Evolutionary conservation across 1,284 basidiomycete genomes (phyloP).

Genomic region (Sanghuangporus sanghuang): DNA sequence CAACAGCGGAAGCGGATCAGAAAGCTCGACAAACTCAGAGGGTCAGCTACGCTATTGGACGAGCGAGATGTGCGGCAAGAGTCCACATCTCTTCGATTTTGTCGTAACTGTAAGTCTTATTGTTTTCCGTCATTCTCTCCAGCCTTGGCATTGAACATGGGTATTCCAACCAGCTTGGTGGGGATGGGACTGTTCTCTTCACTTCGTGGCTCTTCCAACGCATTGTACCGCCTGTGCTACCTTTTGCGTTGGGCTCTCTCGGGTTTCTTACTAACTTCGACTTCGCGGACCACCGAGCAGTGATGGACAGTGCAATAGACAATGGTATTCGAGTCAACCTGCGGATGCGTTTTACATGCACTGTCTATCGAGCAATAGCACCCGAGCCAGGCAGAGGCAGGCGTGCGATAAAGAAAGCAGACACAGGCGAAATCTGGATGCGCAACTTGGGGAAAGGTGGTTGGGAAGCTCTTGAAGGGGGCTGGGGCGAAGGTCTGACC

Average conservation of each 20-base stretch:
- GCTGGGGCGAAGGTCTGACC: slow-evolving; percentile 40
- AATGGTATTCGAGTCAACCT: slow-evolving; percentile 95
- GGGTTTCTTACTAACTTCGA: slow-evolving; percentile 99
- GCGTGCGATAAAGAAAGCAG: slow-evolving; percentile 86
- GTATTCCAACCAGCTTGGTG: slow-evolving; percentile 67
- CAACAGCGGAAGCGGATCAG: slow-evolving; percentile 32
- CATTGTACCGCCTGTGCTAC: slow-evolving; percentile 95
- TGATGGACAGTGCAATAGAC: slow-evolving; percentile 89
- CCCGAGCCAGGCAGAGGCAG: slow-evolving; percentile 63
- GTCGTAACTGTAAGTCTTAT: slow-evolving; percentile 80
- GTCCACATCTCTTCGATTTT: slow-evolving; percentile 95
- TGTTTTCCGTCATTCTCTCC: background rate
- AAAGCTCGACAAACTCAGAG: slow-evolving; percentile 42
- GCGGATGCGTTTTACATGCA: slow-evolving; percentile 98
- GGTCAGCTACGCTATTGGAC: slow-evolving; percentile 99
- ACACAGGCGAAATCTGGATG: slow-evolving; percentile 94
- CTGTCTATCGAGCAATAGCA: slow-evolving; percentile 87
- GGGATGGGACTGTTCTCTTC: slow-evolving; percentile 97
- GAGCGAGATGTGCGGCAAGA: slow-evolving; percentile 89
- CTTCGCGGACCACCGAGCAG: slow-evolving; percentile 81
- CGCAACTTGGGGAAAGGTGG: slow-evolving; percentile 82
- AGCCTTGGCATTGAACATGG: slow-evolving; percentile 2
- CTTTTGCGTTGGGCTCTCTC: slow-evolving; percentile 97
- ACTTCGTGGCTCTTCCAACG: slow-evolving; percentile 99
- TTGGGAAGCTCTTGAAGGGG: slow-evolving; percentile 91